phyloP scores from a whole-genome alignment of 495 filamentous ascomycete genomes.

The Penicillium roqueforti region DNA sequence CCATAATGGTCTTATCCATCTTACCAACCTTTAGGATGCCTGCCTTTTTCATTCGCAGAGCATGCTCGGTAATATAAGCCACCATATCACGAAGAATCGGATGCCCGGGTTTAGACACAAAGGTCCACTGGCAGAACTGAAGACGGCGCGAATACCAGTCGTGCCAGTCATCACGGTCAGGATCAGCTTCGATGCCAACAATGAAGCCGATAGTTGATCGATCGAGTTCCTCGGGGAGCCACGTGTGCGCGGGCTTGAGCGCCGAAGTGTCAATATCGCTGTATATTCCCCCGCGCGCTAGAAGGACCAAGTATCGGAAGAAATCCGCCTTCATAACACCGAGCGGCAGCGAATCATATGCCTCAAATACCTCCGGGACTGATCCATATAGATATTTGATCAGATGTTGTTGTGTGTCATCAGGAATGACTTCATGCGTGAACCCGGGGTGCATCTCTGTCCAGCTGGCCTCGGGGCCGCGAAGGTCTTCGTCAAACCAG shows the following conservation, averaged over 20 bases:
- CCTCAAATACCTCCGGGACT: constrained; percentile 87
- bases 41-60: constrained; percentile 67
- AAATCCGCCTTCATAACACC: constrained; percentile 95
- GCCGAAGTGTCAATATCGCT: constrained; percentile 93
- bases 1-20: constrained; percentile 78
- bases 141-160: constrained; percentile 95
- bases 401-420: constrained; percentile 74
- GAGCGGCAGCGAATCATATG: constrained; percentile 78
- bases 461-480: constrained; percentile 86
- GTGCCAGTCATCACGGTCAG: constrained; percentile 86
- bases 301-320: constrained; percentile 92
- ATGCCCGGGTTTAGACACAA: constrained; percentile 91
- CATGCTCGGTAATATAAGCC: constrained; percentile 75
- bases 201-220: constrained; percentile 75
- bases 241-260: constrained; percentile 74
- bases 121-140: constrained; percentile 99
- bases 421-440: constrained; percentile 94
- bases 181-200: constrained; percentile 93
- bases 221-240: constrained; percentile 78
- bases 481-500: constrained; percentile 69
- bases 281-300: constrained; percentile 93
- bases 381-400: constrained; percentile 82
- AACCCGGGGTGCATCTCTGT: constrained; percentile 84
- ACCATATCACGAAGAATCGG: constrained; percentile 87
- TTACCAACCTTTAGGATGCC: constrained; percentile 61